Percentiles rank a stretch among this genome's conserved stretches.
These are phyloP conservation scores for Dichotomopilus funicola DNA, from an alignment of 2,329 filamentous ascomycete species.

Conservation along the genomic window DNA sequence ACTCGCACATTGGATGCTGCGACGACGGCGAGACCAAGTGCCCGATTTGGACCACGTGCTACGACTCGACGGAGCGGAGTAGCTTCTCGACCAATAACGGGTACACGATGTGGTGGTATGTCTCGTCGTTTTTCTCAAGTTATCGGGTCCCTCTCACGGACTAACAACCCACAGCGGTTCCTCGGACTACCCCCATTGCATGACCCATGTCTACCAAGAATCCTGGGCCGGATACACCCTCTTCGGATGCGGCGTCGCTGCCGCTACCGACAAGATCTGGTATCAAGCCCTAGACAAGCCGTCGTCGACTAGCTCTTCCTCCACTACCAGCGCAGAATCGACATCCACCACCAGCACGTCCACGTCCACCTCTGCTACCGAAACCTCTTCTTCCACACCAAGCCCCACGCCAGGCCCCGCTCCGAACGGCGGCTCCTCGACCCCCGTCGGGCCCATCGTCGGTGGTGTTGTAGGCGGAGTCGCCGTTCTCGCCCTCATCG, in stretches of 20 bases:
- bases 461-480: conserved; percentile 30
- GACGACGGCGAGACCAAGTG: conserved; percentile 21
- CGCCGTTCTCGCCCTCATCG: conserved; percentile 26
- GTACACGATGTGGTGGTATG: conserved; percentile 30
- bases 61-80: conserved; percentile 22
- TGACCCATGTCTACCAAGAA: conserved; percentile 28
- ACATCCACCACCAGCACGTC: not conserved
- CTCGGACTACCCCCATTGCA: conserved; percentile 24
- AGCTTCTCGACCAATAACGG: conserved; percentile 23
- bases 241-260: conserved; percentile 26
- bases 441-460: conserved; percentile 26
- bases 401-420: not conserved
- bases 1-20: conserved; percentile 30
- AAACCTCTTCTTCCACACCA: not conserved
- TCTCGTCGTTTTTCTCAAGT: not conserved
- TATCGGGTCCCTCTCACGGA: not conserved
- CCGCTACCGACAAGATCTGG: conserved; percentile 21
- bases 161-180: conserved; percentile 18
- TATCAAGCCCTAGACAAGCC: not conserved
- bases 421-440: conserved; percentile 2
- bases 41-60: conserved; percentile 26
- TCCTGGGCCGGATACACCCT: conserved; percentile 26
- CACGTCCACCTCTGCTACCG: not conserved
- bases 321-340: not conserved
- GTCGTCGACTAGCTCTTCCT: not conserved